Conservation (phyloP, 257 asterid species). For the Forsythia viridissima region DNA sequence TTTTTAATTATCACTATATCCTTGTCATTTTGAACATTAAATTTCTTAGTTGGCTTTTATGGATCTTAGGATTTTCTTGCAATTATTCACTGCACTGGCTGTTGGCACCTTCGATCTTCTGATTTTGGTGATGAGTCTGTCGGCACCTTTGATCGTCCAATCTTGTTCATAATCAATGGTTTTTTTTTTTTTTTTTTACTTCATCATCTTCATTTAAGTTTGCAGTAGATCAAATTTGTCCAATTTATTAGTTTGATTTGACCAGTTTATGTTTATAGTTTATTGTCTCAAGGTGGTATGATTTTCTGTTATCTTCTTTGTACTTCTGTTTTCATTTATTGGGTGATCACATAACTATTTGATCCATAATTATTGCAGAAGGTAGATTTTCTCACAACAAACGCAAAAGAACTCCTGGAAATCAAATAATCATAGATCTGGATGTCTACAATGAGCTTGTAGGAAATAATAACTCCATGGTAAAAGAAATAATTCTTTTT, state of each 20-base stretch:
- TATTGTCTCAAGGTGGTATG: background rate
- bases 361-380: constrained; percentile 40
- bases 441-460: constrained; percentile 61
- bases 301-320: constrained; percentile 1
- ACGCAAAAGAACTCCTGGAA: constrained; percentile 55
- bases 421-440: constrained; percentile 45
- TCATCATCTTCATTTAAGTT: background rate
- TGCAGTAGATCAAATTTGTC: background rate
- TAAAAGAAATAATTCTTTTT: constrained; percentile 17
- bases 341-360: constrained; percentile 18
- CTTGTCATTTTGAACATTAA: no score
- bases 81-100: no score
- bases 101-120: background rate
- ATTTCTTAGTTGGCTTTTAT: no score
- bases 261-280: background rate
- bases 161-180: background rate
- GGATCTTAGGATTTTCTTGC: no score
- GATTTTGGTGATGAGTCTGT: no score
- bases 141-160: background rate
- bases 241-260: background rate
- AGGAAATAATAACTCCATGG: constrained; percentile 58
- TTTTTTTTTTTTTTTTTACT: no score
- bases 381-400: constrained; percentile 47
- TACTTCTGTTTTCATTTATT: constrained; percentile 1
- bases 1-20: no score